Conservation (phyloP, 345 rosid genomes). For the Cardiospermum halicacabum region DNA sequence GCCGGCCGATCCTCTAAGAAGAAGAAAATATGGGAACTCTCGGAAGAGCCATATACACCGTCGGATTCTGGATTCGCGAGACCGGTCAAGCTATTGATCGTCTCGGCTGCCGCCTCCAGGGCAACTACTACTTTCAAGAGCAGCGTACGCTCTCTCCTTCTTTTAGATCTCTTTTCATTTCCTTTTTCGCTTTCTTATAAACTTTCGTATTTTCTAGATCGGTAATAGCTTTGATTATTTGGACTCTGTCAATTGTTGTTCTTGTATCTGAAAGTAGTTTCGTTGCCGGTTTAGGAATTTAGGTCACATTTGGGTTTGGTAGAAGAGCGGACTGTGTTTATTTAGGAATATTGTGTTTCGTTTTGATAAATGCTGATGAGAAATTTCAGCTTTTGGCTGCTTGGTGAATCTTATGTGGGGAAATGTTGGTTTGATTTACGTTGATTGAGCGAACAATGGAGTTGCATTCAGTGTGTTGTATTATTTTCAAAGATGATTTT, state of each 20-base stretch:
- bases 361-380: background rate
- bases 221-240: background rate
- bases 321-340: too few species aligned
- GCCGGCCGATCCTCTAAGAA: constrained; percentile 10
- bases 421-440: background rate
- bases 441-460: background rate
- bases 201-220: background rate
- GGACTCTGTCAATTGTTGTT: background rate
- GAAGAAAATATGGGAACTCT: constrained; percentile 76
- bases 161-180: constrained; percentile 12
- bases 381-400: background rate
- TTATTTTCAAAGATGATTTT: background rate
- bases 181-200: background rate
- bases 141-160: constrained; percentile 43
- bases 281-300: background rate
- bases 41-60: constrained; percentile 77
- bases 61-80: constrained; percentile 97
- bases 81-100: constrained; percentile 93
- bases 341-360: background rate
- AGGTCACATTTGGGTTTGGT: background rate
- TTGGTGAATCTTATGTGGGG: background rate
- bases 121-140: constrained; percentile 72
- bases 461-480: background rate
- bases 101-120: constrained; percentile 90
- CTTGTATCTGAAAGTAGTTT: background rate